Evolutionary conservation across 257 asterid genomes (phyloP), one percentile per base, ranked within the genome.

Genomic region (Lavandula angustifolia): DNA sequence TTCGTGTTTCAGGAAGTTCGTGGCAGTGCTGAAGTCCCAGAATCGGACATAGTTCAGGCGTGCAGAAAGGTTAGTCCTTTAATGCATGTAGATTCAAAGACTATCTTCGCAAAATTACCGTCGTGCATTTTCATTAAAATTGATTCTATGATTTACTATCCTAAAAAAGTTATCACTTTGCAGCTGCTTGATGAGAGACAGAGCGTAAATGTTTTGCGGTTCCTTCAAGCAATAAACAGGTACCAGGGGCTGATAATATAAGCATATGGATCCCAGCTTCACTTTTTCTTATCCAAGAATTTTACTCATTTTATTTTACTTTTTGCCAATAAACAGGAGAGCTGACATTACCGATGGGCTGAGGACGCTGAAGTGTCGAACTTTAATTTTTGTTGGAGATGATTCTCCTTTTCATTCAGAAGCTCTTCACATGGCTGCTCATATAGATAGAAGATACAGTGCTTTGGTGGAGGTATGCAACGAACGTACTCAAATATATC

Each of bases 161-260:
- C 9, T 37, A 14, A 58, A 14, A 37, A 6, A 38, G 38, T 11
- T 40, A 10, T 22, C 0, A 59, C 41, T 10, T 59, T 57, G 54
- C 86, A 91, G 98, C 77, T 91, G 65, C 84, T 91, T 51, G 98
- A 86, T 38, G 96, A 91, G 83, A 81, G 98, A 84, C 96, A 86
- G 78, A 78, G 95, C 70, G 62, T 60, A 59, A 91, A 91, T 22
- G 87, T 91, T 49, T 74, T 76, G 79, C 92, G 89, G 13, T 88
- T 85, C 70, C 95, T 85, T 84, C 83, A 84, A 77, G 89, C 95
- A 53, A 80, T 91, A 62, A 81, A 87, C 54, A 67, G 95, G 96
- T 87, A 84, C 41, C 37, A 40, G 22, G 41, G 37, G 37, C 37
- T 40, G 51, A 59, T 0, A 38, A 40, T 59, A 38, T 10, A 11